A percentile compares a stretch with the other conserved stretches of the same genome.
Evolutionary conservation across 2,329 filamentous ascomycete genomes (phyloP).

Genomic region (Periglandula ipomoeae): DNA sequence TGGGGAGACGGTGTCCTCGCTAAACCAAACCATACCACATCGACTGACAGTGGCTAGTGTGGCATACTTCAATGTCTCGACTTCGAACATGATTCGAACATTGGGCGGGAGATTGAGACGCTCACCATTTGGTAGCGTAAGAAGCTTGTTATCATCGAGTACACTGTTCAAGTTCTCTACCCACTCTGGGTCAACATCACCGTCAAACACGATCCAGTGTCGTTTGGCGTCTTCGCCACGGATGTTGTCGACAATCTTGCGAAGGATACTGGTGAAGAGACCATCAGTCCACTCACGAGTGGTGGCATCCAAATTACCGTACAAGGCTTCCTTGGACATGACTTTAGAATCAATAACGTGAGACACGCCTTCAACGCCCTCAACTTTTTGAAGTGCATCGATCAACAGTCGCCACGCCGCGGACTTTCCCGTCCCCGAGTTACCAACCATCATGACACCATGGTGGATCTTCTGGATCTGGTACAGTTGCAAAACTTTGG

Average conservation of each 20-base stretch:
- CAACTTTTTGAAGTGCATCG: conserved; percentile 82
- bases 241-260: conserved; percentile 97
- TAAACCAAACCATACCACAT: conserved; percentile 99
- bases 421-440: conserved; percentile 95
- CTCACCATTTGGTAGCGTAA: conserved; percentile 95
- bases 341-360: conserved; percentile 99
- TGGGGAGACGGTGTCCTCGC: conserved; percentile 89
- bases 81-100: conserved; percentile 99
- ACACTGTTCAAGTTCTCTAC: conserved; percentile 99
- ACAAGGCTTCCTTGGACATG: conserved; percentile 98
- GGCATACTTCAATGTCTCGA: conserved; percentile 94
- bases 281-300: conserved; percentile 99
- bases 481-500: conserved; percentile 91
- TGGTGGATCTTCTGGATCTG: conserved; percentile 98
- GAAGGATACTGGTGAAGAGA: conserved; percentile 92
- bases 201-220: conserved; percentile 99
- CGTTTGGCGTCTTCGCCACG: conserved; percentile 94
- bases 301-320: conserved; percentile 90
- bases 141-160: conserved; percentile 94
- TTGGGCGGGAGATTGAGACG: conserved; percentile 90
- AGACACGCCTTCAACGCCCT: conserved; percentile 85
- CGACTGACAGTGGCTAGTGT: conserved; percentile 98
- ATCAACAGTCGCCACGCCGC: conserved; percentile 88
- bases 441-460: conserved; percentile 99
- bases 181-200: conserved; percentile 98